phyloP scores from a whole-genome alignment of 2,329 filamentous ascomycete genomes.

The Trematosphaeria pertusa region DNA sequence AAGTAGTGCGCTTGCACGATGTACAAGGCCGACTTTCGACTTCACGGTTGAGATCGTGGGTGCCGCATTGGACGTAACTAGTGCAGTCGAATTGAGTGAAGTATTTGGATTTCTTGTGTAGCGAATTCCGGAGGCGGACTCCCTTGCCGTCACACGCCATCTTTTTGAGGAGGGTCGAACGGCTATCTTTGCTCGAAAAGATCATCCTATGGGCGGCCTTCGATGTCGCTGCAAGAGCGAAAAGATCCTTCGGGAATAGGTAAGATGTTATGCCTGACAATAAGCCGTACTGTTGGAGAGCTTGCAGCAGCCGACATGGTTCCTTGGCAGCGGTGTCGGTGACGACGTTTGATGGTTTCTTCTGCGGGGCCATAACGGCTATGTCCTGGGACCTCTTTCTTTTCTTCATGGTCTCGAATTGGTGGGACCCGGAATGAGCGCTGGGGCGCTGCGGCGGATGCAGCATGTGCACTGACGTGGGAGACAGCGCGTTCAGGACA shows the following conservation, averaged over 20 bases:
- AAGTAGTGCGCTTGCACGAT: slow-evolving; percentile 37
- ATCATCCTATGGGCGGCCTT: slow-evolving; percentile 32
- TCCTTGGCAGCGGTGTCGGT: not conserved
- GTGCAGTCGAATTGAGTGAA: slow-evolving; percentile 30
- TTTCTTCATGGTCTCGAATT: too few species aligned
- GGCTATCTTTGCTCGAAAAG: slow-evolving; percentile 29
- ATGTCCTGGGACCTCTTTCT: slow-evolving; percentile 19
- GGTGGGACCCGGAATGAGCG: too few species aligned
- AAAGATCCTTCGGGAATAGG: slow-evolving; percentile 35
- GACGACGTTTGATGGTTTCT: slow-evolving; percentile 14
- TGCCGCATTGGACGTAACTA: slow-evolving; percentile 32
- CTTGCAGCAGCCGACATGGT: slow-evolving; percentile 23
- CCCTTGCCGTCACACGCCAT: slow-evolving; percentile 37
- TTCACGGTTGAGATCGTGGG: slow-evolving; percentile 2
- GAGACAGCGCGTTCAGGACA: too few species aligned
- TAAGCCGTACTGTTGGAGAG: slow-evolving; percentile 38
- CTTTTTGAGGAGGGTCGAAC: slow-evolving; percentile 33
- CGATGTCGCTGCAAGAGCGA: slow-evolving; percentile 37
- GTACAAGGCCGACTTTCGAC: slow-evolving; percentile 34
- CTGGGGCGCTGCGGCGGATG: too few species aligned
- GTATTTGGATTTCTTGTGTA: slow-evolving; percentile 32
- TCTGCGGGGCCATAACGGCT: slow-evolving; percentile 1
- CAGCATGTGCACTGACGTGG: too few species aligned
- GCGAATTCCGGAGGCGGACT: slow-evolving; percentile 24
- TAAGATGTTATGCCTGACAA: slow-evolving; percentile 31